phyloP scores from a whole-genome alignment of 345 rosid genomes.

The Erodium maritimum region DNA sequence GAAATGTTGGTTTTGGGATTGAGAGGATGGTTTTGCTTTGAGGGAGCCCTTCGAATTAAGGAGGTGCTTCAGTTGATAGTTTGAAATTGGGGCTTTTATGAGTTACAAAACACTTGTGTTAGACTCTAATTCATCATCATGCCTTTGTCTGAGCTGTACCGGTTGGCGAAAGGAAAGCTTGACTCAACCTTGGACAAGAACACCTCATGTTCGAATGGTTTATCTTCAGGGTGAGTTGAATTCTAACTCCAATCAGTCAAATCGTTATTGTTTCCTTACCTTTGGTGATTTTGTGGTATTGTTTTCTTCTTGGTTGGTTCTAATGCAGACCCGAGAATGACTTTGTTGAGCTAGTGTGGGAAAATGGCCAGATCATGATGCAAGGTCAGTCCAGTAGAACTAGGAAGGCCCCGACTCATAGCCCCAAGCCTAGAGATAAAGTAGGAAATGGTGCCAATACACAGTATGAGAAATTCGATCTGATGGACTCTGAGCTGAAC shows the following conservation, averaged over 20 bases:
- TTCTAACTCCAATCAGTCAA: conserved; percentile 3
- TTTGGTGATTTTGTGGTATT: not conserved
- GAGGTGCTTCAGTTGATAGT: too few species aligned
- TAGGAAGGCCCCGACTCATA: conserved; percentile 21
- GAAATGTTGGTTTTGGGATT: too few species aligned
- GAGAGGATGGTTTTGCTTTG: too few species aligned
- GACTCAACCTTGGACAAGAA: conserved; percentile 36
- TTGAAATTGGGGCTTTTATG: too few species aligned
- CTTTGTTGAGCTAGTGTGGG: conserved; percentile 61
- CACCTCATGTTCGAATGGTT: conserved; percentile 25
- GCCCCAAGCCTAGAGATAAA: conserved; percentile 20
- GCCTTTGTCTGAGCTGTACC: conserved; percentile 80
- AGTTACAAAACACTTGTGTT: too few species aligned
- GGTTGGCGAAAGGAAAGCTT: conserved; percentile 32
- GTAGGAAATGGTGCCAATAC: conserved; percentile 16
- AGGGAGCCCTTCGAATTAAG: too few species aligned
- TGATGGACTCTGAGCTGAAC: conserved; percentile 19
- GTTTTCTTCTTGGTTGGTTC: not conserved
- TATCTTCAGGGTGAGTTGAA: conserved; percentile 39
- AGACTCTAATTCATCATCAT: conserved; percentile 23
- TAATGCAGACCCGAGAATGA: conserved; percentile 53
- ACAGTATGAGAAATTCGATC: conserved; percentile 22
- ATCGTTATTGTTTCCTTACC: not conserved
- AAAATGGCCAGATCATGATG: conserved; percentile 57
- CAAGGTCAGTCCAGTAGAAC: conserved; percentile 50